Base-by-base conservation (phyloP, 176 grass and related monocot genomes). In the Triticum urartu region DNA sequence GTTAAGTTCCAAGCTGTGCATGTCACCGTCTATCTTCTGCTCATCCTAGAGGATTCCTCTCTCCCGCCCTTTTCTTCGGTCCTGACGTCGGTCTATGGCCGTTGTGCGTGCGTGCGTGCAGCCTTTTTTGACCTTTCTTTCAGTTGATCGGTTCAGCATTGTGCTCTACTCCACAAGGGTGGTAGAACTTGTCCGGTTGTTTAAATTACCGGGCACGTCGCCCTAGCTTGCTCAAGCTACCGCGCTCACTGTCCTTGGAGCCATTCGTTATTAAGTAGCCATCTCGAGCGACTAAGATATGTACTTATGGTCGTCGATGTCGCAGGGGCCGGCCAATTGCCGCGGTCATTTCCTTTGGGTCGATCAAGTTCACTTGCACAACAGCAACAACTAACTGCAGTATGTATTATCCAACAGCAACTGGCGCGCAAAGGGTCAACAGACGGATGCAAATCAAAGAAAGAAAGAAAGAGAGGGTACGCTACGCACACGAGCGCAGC, bases 41-140 rank as follows among this genome's bases (percentile, higher is more conserved):
- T 24, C 75, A 38, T 77, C 76, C 12, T 22, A 17, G 21, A 84
- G 43, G 80, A 33, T 87, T 25, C 88, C 17, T 79, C 33, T 47
- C 33, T 3, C 48, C 48, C 1, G 42, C 26, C 69, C 70, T 84
- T 88, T 70, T 84, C 89, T 81, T 88, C 7, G 86, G 59, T 85
- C 18, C 77, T 91, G 77, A 91, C 89, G 89, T 85, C 20, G 77
- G 69, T 63, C 81, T 7, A 68, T 71, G 89, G 81, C 81, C 18
- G 15, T 18, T 32, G 26, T 68, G 64, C 26, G 79, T 73, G 81
- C 76, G 26, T 68, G 64, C 26, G 38, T 85, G 86, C 89, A 85
- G 89, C 86, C 81, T 70, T 91, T 85, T 61, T 81, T 81, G 86
- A 88, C 81, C 89, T 88, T 91, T 85, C 25, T 21, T 56, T 17